Evolutionary conservation across 2,329 filamentous ascomycete species (phyloP), one percentile per base, ranked within the genome.

Genomic region (Cryoendolithus antarcticus): DNA sequence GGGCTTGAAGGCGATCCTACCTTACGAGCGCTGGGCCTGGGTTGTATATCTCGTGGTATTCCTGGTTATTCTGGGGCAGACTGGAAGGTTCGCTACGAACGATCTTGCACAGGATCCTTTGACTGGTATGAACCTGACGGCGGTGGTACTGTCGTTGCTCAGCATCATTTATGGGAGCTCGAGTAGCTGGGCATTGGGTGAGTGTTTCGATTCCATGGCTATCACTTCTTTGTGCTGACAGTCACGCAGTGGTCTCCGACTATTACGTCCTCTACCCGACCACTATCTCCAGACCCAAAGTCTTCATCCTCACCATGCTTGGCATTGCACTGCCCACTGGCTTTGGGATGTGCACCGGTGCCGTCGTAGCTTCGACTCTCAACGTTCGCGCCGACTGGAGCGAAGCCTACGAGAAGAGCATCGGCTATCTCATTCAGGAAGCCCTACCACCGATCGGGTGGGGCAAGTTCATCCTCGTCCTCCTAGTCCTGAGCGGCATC

Each of bases 1-100:
- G 9, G 63, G 63, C 6, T 60, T 69, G 29, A 55, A 56, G 12
- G 53, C 65, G 21, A 66, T 70, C 39, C 53, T 69, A 36, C 56
- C 63, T 1, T 69, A 63, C 46, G 66, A 70, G 53, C 65, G 65
- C 39, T 70, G 69, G 43, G 64, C 66, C 2, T 70, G 66, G 66
- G 59, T 67, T 43, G 47, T 62, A 38, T 66, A 64, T 39, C 61
- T 69, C 47, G 60, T 69, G 45, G 59, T 69, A 29, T 60, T 71
- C 47, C 56, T 64, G 42, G 56, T 71, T 39, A 62, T 71, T 39
- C 62, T 69, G 37, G 66, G 63, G 10, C 57, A 70, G 52, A 61
- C 66, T 2, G 66, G 60, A 8, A 55, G 53, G 5, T 63, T 68
- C 38, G 57, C 67, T 7, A 61, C 67, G 38, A 54, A 65, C 39